Evolutionary conservation across 2,329 filamentous ascomycete species (phyloP), one percentile per base, ranked within the genome.

Genomic region (Fonsecaea pugnacius): DNA sequence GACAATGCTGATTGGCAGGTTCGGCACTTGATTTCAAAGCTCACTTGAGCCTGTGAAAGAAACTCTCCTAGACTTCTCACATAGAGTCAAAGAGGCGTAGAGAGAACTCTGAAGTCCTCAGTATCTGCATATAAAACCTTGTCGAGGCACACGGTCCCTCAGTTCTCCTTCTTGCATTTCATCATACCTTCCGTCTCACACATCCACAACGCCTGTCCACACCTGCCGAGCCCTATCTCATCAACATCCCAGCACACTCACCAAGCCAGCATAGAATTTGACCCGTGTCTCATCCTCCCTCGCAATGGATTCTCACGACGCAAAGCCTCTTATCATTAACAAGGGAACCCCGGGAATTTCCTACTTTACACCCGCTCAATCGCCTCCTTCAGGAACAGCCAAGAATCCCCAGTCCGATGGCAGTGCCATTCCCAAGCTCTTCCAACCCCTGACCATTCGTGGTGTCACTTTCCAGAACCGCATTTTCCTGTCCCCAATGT

Each of bases 401-500:
- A 67, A 76, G 8, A 66, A 74, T 16, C 77, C 78, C 27, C 82
- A 84, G 60, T 74, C 82, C 62, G 78, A 81, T 69, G 79, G 80
- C 61, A 77, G 78, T 38, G 75, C 81, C 10, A 80, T 87, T 6
- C 82, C 84, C 1, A 85, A 83, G 63, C 71, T 80, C 51, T 81
- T 80, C 72, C 72, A 73, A 14, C 79, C 78, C 1, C 69, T 80
- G 24, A 77, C 69, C 2, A 75, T 80, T 62, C 74, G 78, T 18
- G 74, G 73, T 12, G 68, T 87, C n/a, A 86, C 83, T 0, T 79
- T 90, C n/a, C 87, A 87, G 68, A 90, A 89, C 75, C 85, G 88
- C 69, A 87, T 89, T 68, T 83, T 86, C 69, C 78, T 89, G 10
- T 83, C 85, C 1, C 87, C 87, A 0, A 77, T 89, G 3, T 90